These are phyloP conservation scores for Tulasnella calospora DNA, from an alignment of 768 basidiomycete genomes.

Conservation along the genomic window DNA sequence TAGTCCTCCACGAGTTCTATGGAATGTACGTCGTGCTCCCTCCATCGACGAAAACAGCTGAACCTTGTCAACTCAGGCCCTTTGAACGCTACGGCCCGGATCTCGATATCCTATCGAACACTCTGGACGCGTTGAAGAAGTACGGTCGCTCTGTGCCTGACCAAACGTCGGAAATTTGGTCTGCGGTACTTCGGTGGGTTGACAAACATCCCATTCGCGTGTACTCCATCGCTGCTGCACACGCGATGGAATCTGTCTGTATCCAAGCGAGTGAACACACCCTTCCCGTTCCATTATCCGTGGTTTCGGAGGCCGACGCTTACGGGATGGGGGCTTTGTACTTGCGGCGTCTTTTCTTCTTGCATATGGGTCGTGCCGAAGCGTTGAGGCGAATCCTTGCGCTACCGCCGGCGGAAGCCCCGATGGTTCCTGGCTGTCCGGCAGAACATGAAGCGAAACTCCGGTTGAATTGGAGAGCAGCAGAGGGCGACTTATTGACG, in stretches of 20 bases:
- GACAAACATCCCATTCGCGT: constrained; percentile 65
- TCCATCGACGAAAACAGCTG: constrained; percentile 35
- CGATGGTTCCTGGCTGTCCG: background rate
- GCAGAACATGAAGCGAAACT: background rate
- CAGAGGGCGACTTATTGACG: background rate
- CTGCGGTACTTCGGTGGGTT: constrained; percentile 54
- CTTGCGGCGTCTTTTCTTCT: constrained; percentile 73
- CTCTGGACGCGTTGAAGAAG: constrained; percentile 51
- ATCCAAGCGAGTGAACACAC: constrained; percentile 70
- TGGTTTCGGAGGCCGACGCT: constrained; percentile 66
- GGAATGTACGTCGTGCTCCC: constrained; percentile 32
- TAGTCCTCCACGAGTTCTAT: constrained; percentile 17
- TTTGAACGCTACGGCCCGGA: constrained; percentile 32
- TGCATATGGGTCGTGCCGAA: constrained; percentile 57
- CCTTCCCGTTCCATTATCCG: constrained; percentile 61
- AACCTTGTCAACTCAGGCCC: constrained; percentile 18
- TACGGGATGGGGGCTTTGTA: constrained; percentile 68
- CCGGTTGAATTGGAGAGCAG: background rate
- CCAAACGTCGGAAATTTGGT: background rate
- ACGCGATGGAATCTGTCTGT: constrained; percentile 68
- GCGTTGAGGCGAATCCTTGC: background rate
- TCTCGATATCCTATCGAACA: constrained; percentile 51
- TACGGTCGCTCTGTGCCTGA: constrained; percentile 48
- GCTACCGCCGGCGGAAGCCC: background rate
- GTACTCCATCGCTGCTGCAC: constrained; percentile 62